These are phyloP conservation scores for Kazachstania psychrophila DNA, from an alignment of 805 yeast genomes.

Conservation along the genomic window DNA sequence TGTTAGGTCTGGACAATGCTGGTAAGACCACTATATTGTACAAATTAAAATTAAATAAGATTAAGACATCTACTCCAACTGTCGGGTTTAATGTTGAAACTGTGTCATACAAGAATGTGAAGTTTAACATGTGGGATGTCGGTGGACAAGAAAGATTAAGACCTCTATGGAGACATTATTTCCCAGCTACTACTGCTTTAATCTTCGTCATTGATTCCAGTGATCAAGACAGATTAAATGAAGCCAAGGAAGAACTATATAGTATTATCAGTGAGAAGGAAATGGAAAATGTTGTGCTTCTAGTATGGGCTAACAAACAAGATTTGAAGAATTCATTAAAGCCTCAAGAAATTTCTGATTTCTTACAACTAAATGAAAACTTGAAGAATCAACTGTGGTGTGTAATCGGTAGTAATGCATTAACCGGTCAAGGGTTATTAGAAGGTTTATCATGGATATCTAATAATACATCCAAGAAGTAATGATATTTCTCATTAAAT, in stretches of 20 bases:
- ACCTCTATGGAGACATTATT: slow-evolving; percentile 92
- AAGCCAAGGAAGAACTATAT: slow-evolving; percentile 67
- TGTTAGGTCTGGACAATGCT: slow-evolving; percentile 90
- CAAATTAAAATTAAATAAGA: slow-evolving; percentile 69
- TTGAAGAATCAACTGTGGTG: slow-evolving; percentile 73
- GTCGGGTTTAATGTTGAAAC: slow-evolving; percentile 92
- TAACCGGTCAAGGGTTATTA: slow-evolving; percentile 79
- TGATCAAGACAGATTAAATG: slow-evolving; percentile 61
- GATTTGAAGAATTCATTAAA: slow-evolving; percentile 63
- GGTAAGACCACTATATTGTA: slow-evolving; percentile 86
- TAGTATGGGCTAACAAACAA: slow-evolving; percentile 85
- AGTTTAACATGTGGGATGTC: slow-evolving; percentile 88
- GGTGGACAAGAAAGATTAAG: slow-evolving; percentile 93
- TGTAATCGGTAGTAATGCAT: slow-evolving; percentile 83
- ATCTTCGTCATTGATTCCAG: slow-evolving; percentile 85
- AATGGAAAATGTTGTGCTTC: slow-evolving; percentile 65
- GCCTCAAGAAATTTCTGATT: slow-evolving; percentile 72
- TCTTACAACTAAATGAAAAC: slow-evolving; percentile 49
- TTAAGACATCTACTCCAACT: slow-evolving; percentile 78
- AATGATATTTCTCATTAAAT: too few species aligned
- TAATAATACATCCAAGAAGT: slow-evolving; percentile 37
- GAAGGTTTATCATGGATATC: slow-evolving; percentile 86
- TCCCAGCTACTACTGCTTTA: slow-evolving; percentile 85
- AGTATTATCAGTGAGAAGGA: slow-evolving; percentile 77
- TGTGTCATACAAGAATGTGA: slow-evolving; percentile 69